These are phyloP conservation scores for Favolaschia claudopus DNA, from an alignment of 768 basidiomycete species.

Conservation along the genomic window DNA sequence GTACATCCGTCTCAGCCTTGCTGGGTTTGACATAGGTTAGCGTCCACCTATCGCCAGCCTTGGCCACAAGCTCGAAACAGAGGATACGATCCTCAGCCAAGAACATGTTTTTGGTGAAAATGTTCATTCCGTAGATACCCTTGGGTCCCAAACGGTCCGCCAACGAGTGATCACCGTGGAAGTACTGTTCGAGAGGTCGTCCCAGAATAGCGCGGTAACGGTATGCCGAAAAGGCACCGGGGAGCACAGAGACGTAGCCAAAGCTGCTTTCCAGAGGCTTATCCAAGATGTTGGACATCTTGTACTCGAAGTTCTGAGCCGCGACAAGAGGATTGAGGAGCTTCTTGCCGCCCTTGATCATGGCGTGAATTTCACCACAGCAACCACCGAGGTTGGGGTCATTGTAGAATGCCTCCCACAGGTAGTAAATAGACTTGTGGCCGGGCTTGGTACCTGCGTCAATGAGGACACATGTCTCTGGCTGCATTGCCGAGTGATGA, in stretches of 20 bases:
- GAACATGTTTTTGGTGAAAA: slow-evolving; percentile 95
- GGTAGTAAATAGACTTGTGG: slow-evolving; percentile 93
- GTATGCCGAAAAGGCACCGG: slow-evolving; percentile 97
- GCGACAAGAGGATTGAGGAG: slow-evolving; percentile 92
- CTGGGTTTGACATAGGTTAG: slow-evolving; percentile 91
- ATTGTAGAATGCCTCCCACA: slow-evolving; percentile 93
- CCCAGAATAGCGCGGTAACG: slow-evolving; percentile 93
- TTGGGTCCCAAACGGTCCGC: slow-evolving; percentile 92
- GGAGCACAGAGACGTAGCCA: slow-evolving; percentile 94
- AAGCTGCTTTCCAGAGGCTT: slow-evolving; percentile 96
- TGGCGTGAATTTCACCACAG: slow-evolving; percentile 96
- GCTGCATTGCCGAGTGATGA: slow-evolving; percentile 49
- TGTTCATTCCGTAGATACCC: slow-evolving; percentile 96
- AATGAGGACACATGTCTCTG: slow-evolving; percentile 90
- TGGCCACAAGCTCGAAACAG: slow-evolving; percentile 96
- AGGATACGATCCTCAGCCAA: slow-evolving; percentile 95
- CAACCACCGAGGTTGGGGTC: slow-evolving; percentile 82
- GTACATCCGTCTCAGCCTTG: slow-evolving; percentile 97
- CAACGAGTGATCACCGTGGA: slow-evolving; percentile 88
- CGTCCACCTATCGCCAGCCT: slow-evolving; percentile 86
- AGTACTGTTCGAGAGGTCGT: slow-evolving; percentile 84
- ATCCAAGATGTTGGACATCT: slow-evolving; percentile 97
- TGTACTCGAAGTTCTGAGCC: slow-evolving; percentile 98
- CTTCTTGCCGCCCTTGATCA: slow-evolving; percentile 93
- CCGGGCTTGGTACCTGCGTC: slow-evolving; percentile 98